These are phyloP conservation scores for Penicillium coffeae DNA, from an alignment of 495 filamentous ascomycete genomes.

Conservation along the genomic window DNA sequence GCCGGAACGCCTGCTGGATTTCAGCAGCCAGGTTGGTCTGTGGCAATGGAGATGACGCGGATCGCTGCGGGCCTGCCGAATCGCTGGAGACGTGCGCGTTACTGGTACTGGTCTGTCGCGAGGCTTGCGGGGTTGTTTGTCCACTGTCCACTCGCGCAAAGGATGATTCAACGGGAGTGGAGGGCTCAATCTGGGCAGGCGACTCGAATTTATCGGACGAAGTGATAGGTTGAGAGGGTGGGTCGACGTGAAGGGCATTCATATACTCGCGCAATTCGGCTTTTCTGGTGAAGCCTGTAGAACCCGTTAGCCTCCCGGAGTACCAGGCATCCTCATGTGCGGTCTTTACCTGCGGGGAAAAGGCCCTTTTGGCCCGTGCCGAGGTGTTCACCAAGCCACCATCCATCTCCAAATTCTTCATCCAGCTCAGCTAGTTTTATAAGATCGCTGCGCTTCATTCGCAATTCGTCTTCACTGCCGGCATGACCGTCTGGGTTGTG, in stretches of 20 bases:
- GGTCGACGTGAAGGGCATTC: constrained; percentile 7
- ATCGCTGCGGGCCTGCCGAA: constrained; percentile 33
- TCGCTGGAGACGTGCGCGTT: constrained; percentile 24
- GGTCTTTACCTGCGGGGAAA: constrained; percentile 76
- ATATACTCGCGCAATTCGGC: constrained; percentile 11
- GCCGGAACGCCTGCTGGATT: constrained; percentile 44
- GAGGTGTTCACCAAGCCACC: constrained; percentile 86
- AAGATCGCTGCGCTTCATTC: constrained; percentile 77
- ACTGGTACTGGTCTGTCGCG: constrained; percentile 40
- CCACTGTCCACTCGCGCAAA: constrained; percentile 28
- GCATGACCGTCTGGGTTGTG: constrained; percentile 68
- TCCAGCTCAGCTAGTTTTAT: constrained; percentile 92
- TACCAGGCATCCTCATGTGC: not conserved
- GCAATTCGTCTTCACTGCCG: constrained; percentile 90
- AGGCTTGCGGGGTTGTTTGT: constrained; percentile 47
- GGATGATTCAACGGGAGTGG: constrained; percentile 14
- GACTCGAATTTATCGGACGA: constrained; percentile 19
- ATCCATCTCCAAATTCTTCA: constrained; percentile 96
- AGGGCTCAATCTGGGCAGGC: constrained; percentile 20
- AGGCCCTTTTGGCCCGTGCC: constrained; percentile 72
- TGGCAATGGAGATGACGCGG: constrained; percentile 41
- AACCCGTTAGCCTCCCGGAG: not conserved
- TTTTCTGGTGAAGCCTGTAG: constrained; percentile 22
- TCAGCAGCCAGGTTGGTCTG: constrained; percentile 38
- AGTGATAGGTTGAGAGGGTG: constrained; percentile 5